Evolutionary conservation across 495 filamentous ascomycete genomes (phyloP).

Genomic region (Geoglossum glabrum): DNA sequence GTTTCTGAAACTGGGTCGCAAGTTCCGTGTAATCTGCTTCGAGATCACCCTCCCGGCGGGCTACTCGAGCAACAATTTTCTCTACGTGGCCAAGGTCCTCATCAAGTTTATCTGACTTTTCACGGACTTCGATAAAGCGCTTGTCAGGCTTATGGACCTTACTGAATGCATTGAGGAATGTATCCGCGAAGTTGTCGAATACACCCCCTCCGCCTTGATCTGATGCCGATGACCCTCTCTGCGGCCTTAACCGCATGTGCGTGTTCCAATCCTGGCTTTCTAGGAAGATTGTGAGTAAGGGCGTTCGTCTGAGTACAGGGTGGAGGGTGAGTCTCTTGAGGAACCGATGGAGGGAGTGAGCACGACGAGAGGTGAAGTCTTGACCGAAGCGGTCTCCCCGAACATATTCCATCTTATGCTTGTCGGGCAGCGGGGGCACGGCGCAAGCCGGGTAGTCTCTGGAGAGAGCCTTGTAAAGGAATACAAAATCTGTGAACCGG

Average conservation of each 20-base stretch:
- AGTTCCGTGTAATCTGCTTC: slow-evolving; percentile 80
- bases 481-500: slow-evolving; percentile 93
- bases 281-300: slow-evolving; percentile 69
- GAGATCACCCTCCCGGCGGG: slow-evolving; percentile 69
- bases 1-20: slow-evolving; percentile 80
- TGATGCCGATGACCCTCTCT: slow-evolving; percentile 34
- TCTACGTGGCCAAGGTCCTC: slow-evolving; percentile 86
- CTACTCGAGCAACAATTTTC: slow-evolving; percentile 78
- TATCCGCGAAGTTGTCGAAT: slow-evolving; percentile 85
- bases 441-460: slow-evolving; percentile 79
- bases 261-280: slow-evolving; percentile 92
- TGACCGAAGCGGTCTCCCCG: slow-evolving; percentile 84
- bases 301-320: slow-evolving; percentile 67
- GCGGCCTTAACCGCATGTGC: slow-evolving; percentile 61
- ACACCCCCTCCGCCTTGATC: slow-evolving; percentile 42
- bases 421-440: slow-evolving; percentile 87
- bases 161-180: slow-evolving; percentile 91
- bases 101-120: slow-evolving; percentile 85
- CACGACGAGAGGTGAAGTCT: slow-evolving; percentile 81
- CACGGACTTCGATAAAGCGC: slow-evolving; percentile 82
- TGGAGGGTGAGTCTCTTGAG: slow-evolving; percentile 72
- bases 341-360: slow-evolving; percentile 82
- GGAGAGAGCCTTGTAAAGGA: slow-evolving; percentile 75
- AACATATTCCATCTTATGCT: slow-evolving; percentile 97
- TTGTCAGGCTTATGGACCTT: slow-evolving; percentile 91